A percentile compares a stretch with the other conserved stretches of the same genome.
These are phyloP conservation scores for Paecilomyces niveus DNA, from an alignment of 2,329 filamentous ascomycete genomes.

Conservation along the genomic window DNA sequence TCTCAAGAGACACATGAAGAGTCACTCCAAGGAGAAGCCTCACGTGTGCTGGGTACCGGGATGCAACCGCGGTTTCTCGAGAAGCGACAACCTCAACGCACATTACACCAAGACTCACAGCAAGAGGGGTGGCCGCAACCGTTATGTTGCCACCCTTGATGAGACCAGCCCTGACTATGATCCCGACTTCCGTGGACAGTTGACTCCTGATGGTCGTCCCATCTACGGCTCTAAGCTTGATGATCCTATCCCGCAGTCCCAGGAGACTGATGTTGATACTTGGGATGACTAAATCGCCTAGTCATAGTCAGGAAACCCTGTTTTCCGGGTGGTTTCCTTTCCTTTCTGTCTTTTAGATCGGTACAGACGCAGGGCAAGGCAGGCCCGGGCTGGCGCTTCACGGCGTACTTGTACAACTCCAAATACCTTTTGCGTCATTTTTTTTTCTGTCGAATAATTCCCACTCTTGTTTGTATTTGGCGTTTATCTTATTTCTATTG, in stretches of 20 bases:
- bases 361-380: constrained; percentile 12
- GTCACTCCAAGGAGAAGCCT: constrained; percentile 38
- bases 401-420: constrained; percentile 15
- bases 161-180: constrained; percentile 36
- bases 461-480: neutral
- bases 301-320: constrained; percentile 4
- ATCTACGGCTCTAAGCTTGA: constrained; percentile 31
- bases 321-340: constrained; percentile 4
- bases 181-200: constrained; percentile 36
- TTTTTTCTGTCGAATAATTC: constrained; percentile 1
- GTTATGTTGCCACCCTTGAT: constrained; percentile 40
- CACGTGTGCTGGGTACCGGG: constrained; percentile 39
- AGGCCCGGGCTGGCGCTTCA: constrained; percentile 15
- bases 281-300: constrained; percentile 23
- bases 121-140: constrained; percentile 38
- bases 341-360: constrained; percentile 10
- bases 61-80: constrained; percentile 35
- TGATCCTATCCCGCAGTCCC: constrained; percentile 23
- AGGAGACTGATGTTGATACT: constrained; percentile 25
- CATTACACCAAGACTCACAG: constrained; percentile 42
- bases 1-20: constrained; percentile 43
- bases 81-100: constrained; percentile 40
- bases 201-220: constrained; percentile 36
- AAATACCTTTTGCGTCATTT: neutral
- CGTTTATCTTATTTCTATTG: neutral